Conservation (phyloP, 2,329 filamentous ascomycete species). For the Fonsecaea pedrosoi region DNA sequence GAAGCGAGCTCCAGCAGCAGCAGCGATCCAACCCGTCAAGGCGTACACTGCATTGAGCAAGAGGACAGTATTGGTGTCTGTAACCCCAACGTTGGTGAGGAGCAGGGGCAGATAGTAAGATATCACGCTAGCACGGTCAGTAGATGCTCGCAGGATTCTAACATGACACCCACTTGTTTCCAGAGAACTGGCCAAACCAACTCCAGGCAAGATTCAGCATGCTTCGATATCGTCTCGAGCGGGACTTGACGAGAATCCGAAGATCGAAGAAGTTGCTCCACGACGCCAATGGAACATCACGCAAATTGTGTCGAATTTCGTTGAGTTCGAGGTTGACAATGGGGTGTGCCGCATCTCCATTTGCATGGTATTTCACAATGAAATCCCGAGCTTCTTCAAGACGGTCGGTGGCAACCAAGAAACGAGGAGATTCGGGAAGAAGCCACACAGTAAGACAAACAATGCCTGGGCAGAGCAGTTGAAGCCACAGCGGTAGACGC, state of each 20-base stretch:
- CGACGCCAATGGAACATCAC: slow-evolving; percentile 52
- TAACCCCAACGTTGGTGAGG: slow-evolving; percentile 48
- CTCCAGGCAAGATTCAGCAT: slow-evolving; percentile 51
- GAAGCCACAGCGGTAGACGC: slow-evolving; percentile 70
- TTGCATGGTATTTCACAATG: slow-evolving; percentile 51
- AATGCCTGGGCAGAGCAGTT: slow-evolving; percentile 66
- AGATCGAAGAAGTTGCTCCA: slow-evolving; percentile 57
- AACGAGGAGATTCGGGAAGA: slow-evolving; percentile 66
- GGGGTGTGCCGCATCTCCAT: slow-evolving; percentile 50
- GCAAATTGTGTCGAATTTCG: slow-evolving; percentile 49
- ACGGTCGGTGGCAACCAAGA: slow-evolving; percentile 66
- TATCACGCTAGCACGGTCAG: slow-evolving; percentile 54
- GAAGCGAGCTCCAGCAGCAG: slow-evolving; percentile 54
- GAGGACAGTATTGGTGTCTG: slow-evolving; percentile 46
- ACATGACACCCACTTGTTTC: slow-evolving; percentile 57
- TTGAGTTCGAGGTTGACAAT: slow-evolving; percentile 53
- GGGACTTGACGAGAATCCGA: slow-evolving; percentile 56
- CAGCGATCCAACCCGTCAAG: slow-evolving; percentile 52
- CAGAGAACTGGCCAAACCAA: slow-evolving; percentile 46
- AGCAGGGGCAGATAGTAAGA: slow-evolving; percentile 48
- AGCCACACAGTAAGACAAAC: slow-evolving; percentile 63
- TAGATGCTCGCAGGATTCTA: slow-evolving; percentile 59
- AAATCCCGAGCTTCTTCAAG: slow-evolving; percentile 63
- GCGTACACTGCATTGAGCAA: slow-evolving; percentile 53
- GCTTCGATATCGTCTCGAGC: slow-evolving; percentile 55